Base-by-base conservation (phyloP, 1,139 yeast species). In the Kluyveromyces sp. region DNA sequence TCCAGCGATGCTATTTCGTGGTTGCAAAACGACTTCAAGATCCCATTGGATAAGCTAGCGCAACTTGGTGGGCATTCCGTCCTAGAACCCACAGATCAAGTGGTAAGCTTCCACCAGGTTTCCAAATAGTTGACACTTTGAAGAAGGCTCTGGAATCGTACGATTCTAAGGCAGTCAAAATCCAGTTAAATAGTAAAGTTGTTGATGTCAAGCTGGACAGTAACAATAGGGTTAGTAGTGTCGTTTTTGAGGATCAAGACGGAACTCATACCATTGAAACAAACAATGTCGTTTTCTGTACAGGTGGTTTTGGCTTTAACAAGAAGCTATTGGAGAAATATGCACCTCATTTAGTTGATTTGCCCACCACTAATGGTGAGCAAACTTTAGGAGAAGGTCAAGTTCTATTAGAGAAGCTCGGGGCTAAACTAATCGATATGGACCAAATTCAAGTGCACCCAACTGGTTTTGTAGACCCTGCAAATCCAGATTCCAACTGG, bases 321-420 rank as follows among this genome's bases (percentile, higher is more conserved):
- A 63, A 65, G 43, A 64, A 66, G 34, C 74, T 68, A 81, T 81
- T 49, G 77, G 79, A 44, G 75, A 79, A 63, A 74, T 79, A 63
- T 57, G 73, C 86, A 26, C 89, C 90, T 0, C 83, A 82, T 47
- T 70, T 82, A 41, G 69, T 72, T 38, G 72, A 73, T 43, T 69
- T 83, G 39, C 86, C 92, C 27, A 79, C 90, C 0, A 83, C 94
- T 1, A 83, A 84, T 59, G 87, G 89, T 15, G 71, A 69, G 34
- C 85, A 81, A 55, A 86, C 94, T 3, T 76, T 88, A 3, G 92
- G 92, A 21, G 92, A 84, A 60, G 89, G 90, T 1, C 86, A 81
- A 53, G 72, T 75, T 48, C 70, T 85, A 47, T 68, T 82, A 50
- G 72, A 77, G 63, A 74, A 73, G 45, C 52, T 70, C 26, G 77